These are phyloP conservation scores for Acanthamoeba rhysodes DNA, from an alignment of 208 protist genomes.

Conservation along the genomic window DNA sequence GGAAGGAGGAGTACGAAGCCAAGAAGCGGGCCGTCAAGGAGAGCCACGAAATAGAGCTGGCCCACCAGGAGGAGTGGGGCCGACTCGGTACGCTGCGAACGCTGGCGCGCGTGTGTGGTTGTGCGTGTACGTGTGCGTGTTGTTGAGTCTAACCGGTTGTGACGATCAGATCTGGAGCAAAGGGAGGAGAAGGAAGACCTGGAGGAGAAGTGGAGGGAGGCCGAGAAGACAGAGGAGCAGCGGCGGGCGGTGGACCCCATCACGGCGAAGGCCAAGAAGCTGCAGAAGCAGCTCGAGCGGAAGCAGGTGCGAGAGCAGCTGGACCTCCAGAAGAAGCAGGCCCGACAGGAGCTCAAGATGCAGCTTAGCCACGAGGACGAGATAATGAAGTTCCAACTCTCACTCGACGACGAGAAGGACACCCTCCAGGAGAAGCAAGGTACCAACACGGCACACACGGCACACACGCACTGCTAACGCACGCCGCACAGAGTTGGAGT, in stretches of 20 bases:
- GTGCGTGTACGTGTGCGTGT: background rate
- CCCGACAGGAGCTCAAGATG: slow-evolving; percentile 18
- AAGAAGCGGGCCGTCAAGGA: background rate
- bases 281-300: slow-evolving; percentile 44
- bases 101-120: background rate
- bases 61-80: slow-evolving; percentile 22
- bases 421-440: background rate
- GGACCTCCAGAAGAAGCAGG: slow-evolving; percentile 34
- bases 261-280: background rate
- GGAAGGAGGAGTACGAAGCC: slow-evolving; percentile 41
- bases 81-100: background rate
- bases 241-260: background rate
- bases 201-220: slow-evolving; percentile 42
- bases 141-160: background rate
- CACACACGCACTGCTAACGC: background rate
- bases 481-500: background rate
- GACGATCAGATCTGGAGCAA: background rate
- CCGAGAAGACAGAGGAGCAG: background rate
- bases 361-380: slow-evolving; percentile 10
- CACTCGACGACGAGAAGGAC: background rate
- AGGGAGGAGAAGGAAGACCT: background rate
- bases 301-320: slow-evolving; percentile 20
- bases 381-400: slow-evolving; percentile 10
- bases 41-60: background rate
- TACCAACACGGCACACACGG: background rate